phyloP scores from a whole-genome alignment of 371 early-diverging fungal genomes.

The Zopfochytrium polystomum region DNA sequence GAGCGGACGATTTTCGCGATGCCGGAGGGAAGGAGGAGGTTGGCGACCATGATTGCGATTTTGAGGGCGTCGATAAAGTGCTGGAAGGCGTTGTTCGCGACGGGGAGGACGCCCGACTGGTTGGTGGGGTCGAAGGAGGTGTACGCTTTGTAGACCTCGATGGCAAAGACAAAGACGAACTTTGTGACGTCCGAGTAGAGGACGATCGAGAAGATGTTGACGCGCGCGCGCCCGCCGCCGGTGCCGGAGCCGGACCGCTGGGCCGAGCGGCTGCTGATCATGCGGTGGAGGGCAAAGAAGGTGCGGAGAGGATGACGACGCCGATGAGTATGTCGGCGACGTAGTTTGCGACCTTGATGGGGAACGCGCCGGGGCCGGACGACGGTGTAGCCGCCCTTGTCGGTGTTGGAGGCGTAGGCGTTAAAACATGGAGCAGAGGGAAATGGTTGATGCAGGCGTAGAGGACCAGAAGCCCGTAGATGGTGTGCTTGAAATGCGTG shows the following conservation, averaged over 20 bases:
- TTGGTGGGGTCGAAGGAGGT: not conserved
- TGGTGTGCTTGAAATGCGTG: no score
- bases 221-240: not conserved
- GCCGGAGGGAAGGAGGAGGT: not conserved
- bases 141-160: not conserved
- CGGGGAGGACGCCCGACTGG: not conserved
- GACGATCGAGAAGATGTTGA: not conserved
- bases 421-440: no score
- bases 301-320: no score
- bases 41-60: not conserved
- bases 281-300: not conserved
- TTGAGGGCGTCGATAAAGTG: not conserved
- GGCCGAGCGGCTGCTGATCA: not conserved
- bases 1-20: not conserved
- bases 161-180: not conserved
- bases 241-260: not conserved
- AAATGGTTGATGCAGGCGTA: no score
- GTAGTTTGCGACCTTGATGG: not conserved
- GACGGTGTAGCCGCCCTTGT: no score
- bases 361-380: no score
- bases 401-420: no score
- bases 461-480: no score
- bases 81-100: not conserved
- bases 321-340: not conserved
- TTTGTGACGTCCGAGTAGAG: not conserved